Conservation (phyloP, 192 early-diverging fungal genomes). For the Podila epicladia region DNA sequence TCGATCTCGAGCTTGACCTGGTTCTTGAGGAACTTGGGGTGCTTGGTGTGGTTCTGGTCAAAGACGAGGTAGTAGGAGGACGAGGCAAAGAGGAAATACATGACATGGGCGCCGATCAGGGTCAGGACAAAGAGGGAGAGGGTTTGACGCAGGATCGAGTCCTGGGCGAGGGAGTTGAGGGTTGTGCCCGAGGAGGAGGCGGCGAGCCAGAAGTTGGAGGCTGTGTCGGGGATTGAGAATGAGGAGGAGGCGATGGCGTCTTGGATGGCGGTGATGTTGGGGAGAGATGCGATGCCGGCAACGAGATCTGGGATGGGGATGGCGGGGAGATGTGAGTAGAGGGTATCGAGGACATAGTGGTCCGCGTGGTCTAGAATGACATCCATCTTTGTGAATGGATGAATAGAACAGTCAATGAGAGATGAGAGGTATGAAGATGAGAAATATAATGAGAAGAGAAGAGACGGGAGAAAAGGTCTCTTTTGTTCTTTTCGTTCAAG, state of each 20-base stretch:
- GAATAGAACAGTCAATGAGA: not conserved
- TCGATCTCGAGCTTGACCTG: conserved; percentile 91
- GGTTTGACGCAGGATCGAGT: conserved; percentile 76
- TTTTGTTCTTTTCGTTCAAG: too few species aligned
- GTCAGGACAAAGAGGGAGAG: conserved; percentile 78
- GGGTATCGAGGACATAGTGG: conserved; percentile 67
- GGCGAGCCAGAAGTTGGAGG: conserved; percentile 44
- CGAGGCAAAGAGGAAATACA: conserved; percentile 84
- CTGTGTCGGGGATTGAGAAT: conserved; percentile 25
- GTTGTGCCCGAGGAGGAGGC: conserved; percentile 41
- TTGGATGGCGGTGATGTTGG: conserved; percentile 11
- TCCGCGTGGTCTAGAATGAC: conserved; percentile 69
- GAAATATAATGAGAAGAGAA: too few species aligned
- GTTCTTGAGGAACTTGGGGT: conserved; percentile 93
- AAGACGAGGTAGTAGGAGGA: conserved; percentile 88
- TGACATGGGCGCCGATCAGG: conserved; percentile 74
- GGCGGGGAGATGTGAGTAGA: conserved; percentile 61
- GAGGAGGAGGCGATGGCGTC: conserved; percentile 41
- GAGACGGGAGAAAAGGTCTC: conserved; percentile 11
- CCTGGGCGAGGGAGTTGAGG: conserved; percentile 54
- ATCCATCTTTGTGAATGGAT: conserved; percentile 63
- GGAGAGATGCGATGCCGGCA: conserved; percentile 44
- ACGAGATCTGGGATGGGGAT: conserved; percentile 57
- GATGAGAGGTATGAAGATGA: too few species aligned
- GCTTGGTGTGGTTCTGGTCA: conserved; percentile 89